phyloP scores from a whole-genome alignment of 345 rosid genomes.

The Laguncularia racemosa region DNA sequence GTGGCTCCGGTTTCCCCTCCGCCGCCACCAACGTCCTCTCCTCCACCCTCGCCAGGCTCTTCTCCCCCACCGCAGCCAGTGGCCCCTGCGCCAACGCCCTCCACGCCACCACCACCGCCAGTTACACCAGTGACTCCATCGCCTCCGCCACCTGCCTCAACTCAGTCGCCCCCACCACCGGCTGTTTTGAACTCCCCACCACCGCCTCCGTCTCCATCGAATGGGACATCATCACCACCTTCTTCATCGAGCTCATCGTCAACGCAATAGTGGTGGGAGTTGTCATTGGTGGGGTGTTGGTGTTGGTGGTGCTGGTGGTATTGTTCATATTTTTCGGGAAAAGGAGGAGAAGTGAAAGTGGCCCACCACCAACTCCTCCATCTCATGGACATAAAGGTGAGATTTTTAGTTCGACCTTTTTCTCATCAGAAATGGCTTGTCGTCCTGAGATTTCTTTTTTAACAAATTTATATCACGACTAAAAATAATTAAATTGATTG shows the following conservation, averaged over 20 bases:
- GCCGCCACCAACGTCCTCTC: slow-evolving; percentile 17
- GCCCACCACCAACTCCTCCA: slow-evolving; percentile 34
- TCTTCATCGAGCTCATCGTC: slow-evolving; percentile 26
- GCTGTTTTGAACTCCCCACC: slow-evolving; percentile 14
- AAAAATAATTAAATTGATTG: too few relatives aligned
- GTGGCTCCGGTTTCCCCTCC: slow-evolving; percentile 21
- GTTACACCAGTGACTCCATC: slow-evolving; percentile 29
- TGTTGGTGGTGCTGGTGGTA: slow-evolving; percentile 31
- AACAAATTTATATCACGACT: too few relatives aligned
- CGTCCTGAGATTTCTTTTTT: too few relatives aligned
- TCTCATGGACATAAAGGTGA: slow-evolving; percentile 43
- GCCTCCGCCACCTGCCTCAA: slow-evolving; percentile 19
- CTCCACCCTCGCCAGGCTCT: slow-evolving; percentile 12
- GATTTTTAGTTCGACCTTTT: not conserved
- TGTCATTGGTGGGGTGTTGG: slow-evolving; percentile 48
- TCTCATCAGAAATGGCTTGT: too few relatives aligned
- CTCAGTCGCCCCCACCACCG: slow-evolving; percentile 16
- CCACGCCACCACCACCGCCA: slow-evolving; percentile 25
- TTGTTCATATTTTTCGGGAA: slow-evolving; percentile 42
- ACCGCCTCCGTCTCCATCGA: slow-evolving; percentile 15
- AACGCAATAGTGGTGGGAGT: slow-evolving; percentile 50
- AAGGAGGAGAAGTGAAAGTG: slow-evolving; percentile 39
- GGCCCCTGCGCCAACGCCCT: slow-evolving; percentile 5
- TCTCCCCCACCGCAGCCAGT: slow-evolving; percentile 16
- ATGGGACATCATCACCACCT: slow-evolving; percentile 14